Conservation (phyloP, 2,329 filamentous ascomycete genomes). For the Aspergillus quadrilineatus region DNA sequence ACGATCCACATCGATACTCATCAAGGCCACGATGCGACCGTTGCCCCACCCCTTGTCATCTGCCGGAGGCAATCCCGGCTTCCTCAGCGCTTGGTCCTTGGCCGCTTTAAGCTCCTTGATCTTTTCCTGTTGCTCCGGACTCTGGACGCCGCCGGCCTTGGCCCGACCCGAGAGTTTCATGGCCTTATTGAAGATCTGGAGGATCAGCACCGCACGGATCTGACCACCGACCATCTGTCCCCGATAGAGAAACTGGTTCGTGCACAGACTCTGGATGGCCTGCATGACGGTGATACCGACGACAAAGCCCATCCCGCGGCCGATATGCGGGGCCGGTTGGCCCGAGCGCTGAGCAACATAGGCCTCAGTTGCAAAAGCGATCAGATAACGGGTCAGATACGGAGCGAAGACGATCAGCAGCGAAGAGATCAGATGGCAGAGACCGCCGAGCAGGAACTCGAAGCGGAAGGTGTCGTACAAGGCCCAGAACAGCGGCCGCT, state of each 20-base stretch:
- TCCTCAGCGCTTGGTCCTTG: slow-evolving; percentile 27
- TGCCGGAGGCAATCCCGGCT: slow-evolving; percentile 51
- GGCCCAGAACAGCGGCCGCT: slow-evolving; percentile 73
- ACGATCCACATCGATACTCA: slow-evolving; percentile 94
- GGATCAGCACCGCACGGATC: slow-evolving; percentile 75
- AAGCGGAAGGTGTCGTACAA: slow-evolving; percentile 81
- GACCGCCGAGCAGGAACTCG: slow-evolving; percentile 83
- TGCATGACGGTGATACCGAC: slow-evolving; percentile 86
- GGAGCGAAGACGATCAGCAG: slow-evolving; percentile 77
- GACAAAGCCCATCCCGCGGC: slow-evolving; percentile 75
- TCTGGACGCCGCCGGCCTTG: slow-evolving; percentile 70
- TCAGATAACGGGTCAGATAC: slow-evolving; percentile 81
- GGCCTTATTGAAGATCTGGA: slow-evolving; percentile 86
- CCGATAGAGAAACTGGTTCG: slow-evolving; percentile 88
- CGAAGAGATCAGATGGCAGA: slow-evolving; percentile 70
- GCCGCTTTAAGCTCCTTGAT: slow-evolving; percentile 44
- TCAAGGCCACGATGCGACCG: slow-evolving; percentile 85
- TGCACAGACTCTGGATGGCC: slow-evolving; percentile 72
- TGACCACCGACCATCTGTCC: slow-evolving; percentile 92
- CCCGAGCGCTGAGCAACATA: slow-evolving; percentile 62
- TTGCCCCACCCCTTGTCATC: slow-evolving; percentile 88
- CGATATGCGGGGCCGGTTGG: slow-evolving; percentile 64
- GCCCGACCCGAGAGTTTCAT: slow-evolving; percentile 86
- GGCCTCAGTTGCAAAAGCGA: slow-evolving; percentile 77
- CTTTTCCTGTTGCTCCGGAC: slow-evolving; percentile 48